These are phyloP conservation scores for Carallia pectinifolia DNA, from an alignment of 345 rosid genomes.

Conservation along the genomic window DNA sequence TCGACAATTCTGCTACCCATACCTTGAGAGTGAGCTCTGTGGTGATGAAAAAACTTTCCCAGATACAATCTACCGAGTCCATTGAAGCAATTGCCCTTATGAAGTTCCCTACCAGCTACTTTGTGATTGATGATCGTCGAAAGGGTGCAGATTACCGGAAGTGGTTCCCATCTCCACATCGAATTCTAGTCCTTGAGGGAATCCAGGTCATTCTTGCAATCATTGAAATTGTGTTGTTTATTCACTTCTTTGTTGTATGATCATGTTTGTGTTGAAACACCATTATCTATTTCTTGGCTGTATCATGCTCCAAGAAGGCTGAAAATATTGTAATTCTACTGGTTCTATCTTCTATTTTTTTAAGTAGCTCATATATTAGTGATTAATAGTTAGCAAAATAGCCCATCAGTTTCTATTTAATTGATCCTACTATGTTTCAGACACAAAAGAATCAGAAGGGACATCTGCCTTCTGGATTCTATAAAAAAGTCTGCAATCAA, in stretches of 20 bases:
- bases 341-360: no score
- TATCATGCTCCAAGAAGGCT: no score
- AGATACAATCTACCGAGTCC: conserved; percentile 66
- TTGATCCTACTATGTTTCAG: no score
- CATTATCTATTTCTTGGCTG: neutral
- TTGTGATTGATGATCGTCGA: conserved; percentile 9
- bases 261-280: neutral
- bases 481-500: no score
- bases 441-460: no score
- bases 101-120: conserved; percentile 1
- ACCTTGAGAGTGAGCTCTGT: conserved; percentile 46
- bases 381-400: no score
- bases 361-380: no score
- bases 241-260: neutral
- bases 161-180: conserved; percentile 62
- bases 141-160: conserved; percentile 35
- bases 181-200: conserved; percentile 79
- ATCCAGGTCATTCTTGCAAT: neutral
- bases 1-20: conserved; percentile 29
- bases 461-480: no score
- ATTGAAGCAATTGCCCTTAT: conserved; percentile 62
- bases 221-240: neutral
- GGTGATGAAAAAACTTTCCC: conserved; percentile 78
- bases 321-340: no score
- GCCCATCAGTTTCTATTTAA: no score